Conservation (phyloP, 2,329 filamentous ascomycete genomes). For the Xylaria sp. region DNA sequence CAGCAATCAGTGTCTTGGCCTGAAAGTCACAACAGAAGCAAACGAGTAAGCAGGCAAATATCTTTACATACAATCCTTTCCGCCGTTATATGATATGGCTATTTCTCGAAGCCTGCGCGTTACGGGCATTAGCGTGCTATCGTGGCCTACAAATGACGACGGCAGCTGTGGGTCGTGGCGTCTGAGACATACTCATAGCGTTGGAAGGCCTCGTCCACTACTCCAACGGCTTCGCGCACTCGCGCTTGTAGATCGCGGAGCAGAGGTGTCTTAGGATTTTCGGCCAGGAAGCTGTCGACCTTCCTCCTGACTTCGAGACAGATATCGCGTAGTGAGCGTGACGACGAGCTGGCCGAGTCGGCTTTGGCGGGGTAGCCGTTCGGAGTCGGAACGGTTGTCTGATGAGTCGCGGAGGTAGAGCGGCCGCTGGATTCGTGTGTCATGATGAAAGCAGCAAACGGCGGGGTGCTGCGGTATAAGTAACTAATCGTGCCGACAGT, state of each 20-base stretch:
- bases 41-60: neutral
- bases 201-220: conserved; percentile 79
- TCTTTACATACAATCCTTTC: conserved; percentile 79
- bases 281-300: conserved; percentile 71
- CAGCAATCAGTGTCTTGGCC: conserved; percentile 6
- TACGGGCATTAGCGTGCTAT: conserved; percentile 13
- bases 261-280: conserved; percentile 61
- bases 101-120: conserved; percentile 75
- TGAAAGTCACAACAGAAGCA: neutral
- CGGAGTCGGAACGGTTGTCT: conserved; percentile 13
- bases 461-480: conserved; percentile 9
- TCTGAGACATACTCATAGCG: conserved; percentile 73
- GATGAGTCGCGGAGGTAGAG: conserved; percentile 22
- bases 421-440: conserved; percentile 28
- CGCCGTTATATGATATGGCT: conserved; percentile 95
- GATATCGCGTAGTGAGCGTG: conserved; percentile 37
- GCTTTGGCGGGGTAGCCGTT: conserved; percentile 34
- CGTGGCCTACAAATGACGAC: conserved; percentile 5
- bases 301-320: conserved; percentile 62
- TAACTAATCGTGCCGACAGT: conserved; percentile 5
- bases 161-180: conserved; percentile 6
- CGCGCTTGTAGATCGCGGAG: conserved; percentile 77
- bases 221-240: conserved; percentile 75
- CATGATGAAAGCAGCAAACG: conserved; percentile 31
- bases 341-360: conserved; percentile 19